Evolutionary conservation across 139 green algal species (phyloP).

Genomic region (Dunaliella primolecta): DNA sequence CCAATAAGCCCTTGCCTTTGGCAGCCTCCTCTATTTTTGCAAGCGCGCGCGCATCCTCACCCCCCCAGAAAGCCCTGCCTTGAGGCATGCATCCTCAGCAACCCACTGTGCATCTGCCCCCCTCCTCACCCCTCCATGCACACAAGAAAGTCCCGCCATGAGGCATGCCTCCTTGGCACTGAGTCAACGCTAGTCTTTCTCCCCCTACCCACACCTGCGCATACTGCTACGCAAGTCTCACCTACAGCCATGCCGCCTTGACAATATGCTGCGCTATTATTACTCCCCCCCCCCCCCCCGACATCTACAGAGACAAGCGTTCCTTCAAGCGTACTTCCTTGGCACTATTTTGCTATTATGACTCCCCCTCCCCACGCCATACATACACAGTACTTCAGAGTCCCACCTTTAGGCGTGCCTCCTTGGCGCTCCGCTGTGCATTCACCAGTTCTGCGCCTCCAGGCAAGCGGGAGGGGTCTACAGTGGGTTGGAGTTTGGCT

Average conservation of each 20-base stretch:
- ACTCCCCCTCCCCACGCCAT: no score
- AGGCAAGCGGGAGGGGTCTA: constrained; percentile 36
- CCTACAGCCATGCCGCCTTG: background rate
- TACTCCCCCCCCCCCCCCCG: no score
- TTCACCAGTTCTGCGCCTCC: constrained; percentile 53
- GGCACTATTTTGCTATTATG: background rate
- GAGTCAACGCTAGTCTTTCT: background rate
- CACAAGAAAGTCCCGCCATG: background rate
- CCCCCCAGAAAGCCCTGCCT: no score
- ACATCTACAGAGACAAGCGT: background rate
- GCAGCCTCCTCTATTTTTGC: no score
- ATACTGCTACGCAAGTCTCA: background rate
- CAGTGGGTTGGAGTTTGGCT: constrained; percentile 70
- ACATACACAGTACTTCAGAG: background rate
- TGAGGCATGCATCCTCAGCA: constrained; percentile 61
- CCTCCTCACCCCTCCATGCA: background rate
- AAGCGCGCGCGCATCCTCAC: no score
- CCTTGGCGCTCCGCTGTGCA: constrained; percentile 73
- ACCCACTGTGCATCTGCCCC: constrained; percentile 63
- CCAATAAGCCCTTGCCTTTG: no score
- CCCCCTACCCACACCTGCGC: no score
- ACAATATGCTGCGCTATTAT: background rate
- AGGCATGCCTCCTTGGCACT: background rate
- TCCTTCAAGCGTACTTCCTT: background rate
- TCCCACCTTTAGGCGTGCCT: constrained; percentile 62